A percentile compares a stretch with the other conserved stretches of the same genome.
Conservation (phyloP, 1,284 basidiomycete species). For the Melampsora americana region DNA sequence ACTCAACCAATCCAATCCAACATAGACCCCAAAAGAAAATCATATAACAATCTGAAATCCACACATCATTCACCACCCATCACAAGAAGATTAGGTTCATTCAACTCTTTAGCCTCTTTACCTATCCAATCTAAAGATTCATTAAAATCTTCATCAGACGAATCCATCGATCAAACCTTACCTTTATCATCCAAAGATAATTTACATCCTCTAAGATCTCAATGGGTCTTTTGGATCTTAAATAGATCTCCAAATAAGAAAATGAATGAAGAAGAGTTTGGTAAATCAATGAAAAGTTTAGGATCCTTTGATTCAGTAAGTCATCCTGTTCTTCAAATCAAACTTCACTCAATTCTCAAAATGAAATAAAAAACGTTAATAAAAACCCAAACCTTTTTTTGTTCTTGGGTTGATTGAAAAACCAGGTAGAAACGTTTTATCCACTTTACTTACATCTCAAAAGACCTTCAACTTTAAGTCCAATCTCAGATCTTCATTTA, state of each 20-base stretch:
- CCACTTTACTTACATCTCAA: slow-evolving; percentile 74
- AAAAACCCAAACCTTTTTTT: not conserved
- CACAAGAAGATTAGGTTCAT: slow-evolving; percentile 28
- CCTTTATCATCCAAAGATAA: not conserved
- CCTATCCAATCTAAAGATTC: slow-evolving; percentile 1
- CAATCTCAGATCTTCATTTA: slow-evolving; percentile 78
- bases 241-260: slow-evolving; percentile 33
- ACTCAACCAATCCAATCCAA: too few relatives aligned
- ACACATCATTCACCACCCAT: not conserved
- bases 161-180: not conserved
- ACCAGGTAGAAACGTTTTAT: slow-evolving; percentile 76
- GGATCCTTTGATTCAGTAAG: slow-evolving; percentile 36
- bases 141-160: not conserved
- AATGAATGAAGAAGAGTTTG: slow-evolving; percentile 36
- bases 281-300: slow-evolving; percentile 29
- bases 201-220: slow-evolving; percentile 26
- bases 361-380: not conserved
- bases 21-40: not conserved
- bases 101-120: slow-evolving; percentile 32
- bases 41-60: not conserved
- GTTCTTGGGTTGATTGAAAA: not conserved
- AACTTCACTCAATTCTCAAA: not conserved
- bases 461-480: slow-evolving; percentile 67
- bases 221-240: slow-evolving; percentile 40
- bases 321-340: not conserved